phyloP scores from a whole-genome alignment of 441 rosid species.

The Bruguiera hainesii region DNA sequence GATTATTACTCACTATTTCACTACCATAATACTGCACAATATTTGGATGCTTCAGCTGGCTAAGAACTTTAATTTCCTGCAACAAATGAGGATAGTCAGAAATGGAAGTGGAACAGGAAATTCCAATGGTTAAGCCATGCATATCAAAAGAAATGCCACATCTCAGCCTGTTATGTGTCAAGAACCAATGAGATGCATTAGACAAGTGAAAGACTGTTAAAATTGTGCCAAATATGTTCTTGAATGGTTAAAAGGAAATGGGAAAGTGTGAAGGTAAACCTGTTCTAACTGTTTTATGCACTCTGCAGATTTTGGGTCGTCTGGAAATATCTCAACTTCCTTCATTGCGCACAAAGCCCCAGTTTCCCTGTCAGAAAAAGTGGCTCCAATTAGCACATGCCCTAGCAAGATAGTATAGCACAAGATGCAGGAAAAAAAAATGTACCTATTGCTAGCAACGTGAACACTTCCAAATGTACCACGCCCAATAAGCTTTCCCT shows the following conservation, averaged over 20 bases:
- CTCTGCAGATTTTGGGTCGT: conserved; percentile 86
- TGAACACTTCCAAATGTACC: conserved; percentile 96
- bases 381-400: conserved; percentile 14
- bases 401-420: conserved; percentile 12
- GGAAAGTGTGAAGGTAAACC: conserved; percentile 34
- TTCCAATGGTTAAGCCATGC: not conserved
- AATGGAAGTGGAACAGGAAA: conserved; percentile 1
- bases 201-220: not conserved
- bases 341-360: conserved; percentile 97
- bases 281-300: conserved; percentile 83
- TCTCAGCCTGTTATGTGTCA: not conserved
- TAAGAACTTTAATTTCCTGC: conserved; percentile 93
- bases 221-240: not conserved
- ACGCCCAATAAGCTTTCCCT: conserved; percentile 91
- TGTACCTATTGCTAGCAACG: conserved; percentile 80
- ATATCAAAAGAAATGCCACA: not conserved
- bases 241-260: not conserved
- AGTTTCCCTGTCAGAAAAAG: conserved; percentile 54
- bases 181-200: not conserved
- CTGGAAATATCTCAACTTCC: conserved; percentile 86
- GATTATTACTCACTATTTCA: conserved; percentile 69
- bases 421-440: conserved; percentile 8
- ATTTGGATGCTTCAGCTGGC: conserved; percentile 89
- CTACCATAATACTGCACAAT: conserved; percentile 98
- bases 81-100: conserved; percentile 22